Conservation (phyloP, 2,329 filamentous ascomycete species). For the Verticillium klebahnii region DNA sequence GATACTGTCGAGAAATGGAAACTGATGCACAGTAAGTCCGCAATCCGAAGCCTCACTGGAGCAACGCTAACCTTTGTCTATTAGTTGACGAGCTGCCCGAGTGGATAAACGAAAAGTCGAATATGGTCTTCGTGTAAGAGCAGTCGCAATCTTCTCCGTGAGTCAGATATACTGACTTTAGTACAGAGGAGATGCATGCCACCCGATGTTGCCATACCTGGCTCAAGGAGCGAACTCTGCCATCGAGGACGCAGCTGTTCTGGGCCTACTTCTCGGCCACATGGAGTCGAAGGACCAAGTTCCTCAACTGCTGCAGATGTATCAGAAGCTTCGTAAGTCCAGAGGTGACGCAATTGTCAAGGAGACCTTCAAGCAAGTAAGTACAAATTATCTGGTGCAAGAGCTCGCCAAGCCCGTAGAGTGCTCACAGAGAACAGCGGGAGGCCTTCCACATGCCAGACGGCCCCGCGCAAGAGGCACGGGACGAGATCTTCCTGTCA, state of each 20-base stretch:
- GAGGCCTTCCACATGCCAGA: slow-evolving; percentile 48
- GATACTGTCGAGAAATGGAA: slow-evolving; percentile 65
- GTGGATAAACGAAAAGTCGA: slow-evolving; percentile 50
- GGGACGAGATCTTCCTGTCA: slow-evolving; percentile 53
- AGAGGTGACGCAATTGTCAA: slow-evolving; percentile 50
- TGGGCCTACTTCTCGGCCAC: slow-evolving; percentile 53
- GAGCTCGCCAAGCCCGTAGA: background rate
- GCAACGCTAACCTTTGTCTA: background rate
- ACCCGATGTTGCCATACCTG: slow-evolving; percentile 59
- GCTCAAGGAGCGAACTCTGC: slow-evolving; percentile 65
- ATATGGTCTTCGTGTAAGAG: slow-evolving; percentile 42
- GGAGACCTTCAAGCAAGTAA: slow-evolving; percentile 47
- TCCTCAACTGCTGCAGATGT: slow-evolving; percentile 36
- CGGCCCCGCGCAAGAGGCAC: slow-evolving; percentile 51
- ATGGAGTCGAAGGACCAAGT: slow-evolving; percentile 41
- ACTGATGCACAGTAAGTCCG: slow-evolving; percentile 47
- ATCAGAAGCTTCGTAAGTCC: slow-evolving; percentile 41
- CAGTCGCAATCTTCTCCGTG: background rate
- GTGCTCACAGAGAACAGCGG: slow-evolving; percentile 29
- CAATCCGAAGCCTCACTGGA: background rate
- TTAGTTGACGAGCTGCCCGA: slow-evolving; percentile 42
- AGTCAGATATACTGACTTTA: slow-evolving; percentile 7
- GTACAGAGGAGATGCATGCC: slow-evolving; percentile 53
- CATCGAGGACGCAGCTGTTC: slow-evolving; percentile 63
- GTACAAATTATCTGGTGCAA: too few relatives aligned